Conservation (phyloP, 495 filamentous ascomycete genomes). For the Bacidia gigantensis region DNA sequence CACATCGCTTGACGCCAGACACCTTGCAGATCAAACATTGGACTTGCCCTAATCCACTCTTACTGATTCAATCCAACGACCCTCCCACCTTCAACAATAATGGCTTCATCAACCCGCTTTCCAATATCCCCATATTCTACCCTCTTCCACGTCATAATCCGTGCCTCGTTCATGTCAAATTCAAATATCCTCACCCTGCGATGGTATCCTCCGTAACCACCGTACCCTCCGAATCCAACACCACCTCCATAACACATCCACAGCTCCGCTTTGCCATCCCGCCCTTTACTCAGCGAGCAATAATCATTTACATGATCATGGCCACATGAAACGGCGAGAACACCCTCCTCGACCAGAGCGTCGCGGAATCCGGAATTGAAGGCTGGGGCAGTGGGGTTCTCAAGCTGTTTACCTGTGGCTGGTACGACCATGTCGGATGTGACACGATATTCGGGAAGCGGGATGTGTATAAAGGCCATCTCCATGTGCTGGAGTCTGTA, state of each 20-base stretch:
- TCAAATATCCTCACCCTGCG: slow-evolving; percentile 80
- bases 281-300: slow-evolving; percentile 53
- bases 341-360: slow-evolving; percentile 68
- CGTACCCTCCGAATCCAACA: slow-evolving; percentile 84
- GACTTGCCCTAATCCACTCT: background rate
- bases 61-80: slow-evolving; percentile 28
- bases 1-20: background rate
- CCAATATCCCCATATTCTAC: slow-evolving; percentile 69
- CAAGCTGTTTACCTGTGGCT: slow-evolving; percentile 52
- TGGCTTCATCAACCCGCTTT: slow-evolving; percentile 64
- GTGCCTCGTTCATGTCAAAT: slow-evolving; percentile 75
- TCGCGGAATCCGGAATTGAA: slow-evolving; percentile 84
- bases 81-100: slow-evolving; percentile 70
- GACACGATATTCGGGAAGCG: slow-evolving; percentile 70
- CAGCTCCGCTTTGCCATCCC: slow-evolving; percentile 47
- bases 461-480: slow-evolving; percentile 95
- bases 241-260: slow-evolving; percentile 99
- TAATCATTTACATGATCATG: slow-evolving; percentile 98
- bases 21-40: background rate
- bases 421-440: slow-evolving; percentile 29
- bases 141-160: slow-evolving; percentile 83
- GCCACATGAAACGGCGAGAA: slow-evolving; percentile 78
- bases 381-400: slow-evolving; percentile 67
- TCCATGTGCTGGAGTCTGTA: slow-evolving; percentile 91
- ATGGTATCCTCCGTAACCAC: slow-evolving; percentile 72